A percentile compares a stretch with the other conserved stretches of the same genome.
Conservation (phyloP, 1,139 yeast species). For the Saccharomyces hybrid region DNA sequence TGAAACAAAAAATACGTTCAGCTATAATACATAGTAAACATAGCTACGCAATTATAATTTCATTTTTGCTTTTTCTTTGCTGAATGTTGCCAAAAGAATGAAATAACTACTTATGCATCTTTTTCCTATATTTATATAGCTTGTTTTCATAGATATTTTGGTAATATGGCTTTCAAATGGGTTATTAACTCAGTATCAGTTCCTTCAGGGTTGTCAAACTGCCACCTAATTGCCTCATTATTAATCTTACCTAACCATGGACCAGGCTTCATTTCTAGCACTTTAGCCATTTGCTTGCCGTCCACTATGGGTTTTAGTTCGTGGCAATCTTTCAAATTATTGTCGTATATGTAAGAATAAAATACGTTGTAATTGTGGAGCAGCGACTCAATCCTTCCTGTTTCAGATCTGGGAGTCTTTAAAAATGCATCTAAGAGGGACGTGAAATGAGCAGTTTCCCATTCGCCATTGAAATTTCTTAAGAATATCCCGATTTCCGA, state of each 20-base stretch:
- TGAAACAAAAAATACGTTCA: not conserved
- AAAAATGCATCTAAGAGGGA: conserved; percentile 18
- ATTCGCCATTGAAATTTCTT: conserved; percentile 45
- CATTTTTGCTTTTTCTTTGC: not conserved
- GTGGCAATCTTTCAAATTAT: conserved; percentile 38
- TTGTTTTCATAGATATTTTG: conserved; percentile 10
- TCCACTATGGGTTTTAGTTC: conserved; percentile 49
- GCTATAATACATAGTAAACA: not conserved
- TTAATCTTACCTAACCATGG: conserved; percentile 67
- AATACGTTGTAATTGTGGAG: conserved; percentile 34
- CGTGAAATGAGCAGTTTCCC: conserved; percentile 38
- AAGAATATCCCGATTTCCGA: conserved; percentile 56
- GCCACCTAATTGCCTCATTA: conserved; percentile 60
- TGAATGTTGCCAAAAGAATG: not conserved
- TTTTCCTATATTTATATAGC: not conserved
- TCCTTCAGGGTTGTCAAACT: conserved; percentile 58
- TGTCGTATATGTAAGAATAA: conserved; percentile 23
- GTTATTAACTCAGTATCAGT: conserved; percentile 47
- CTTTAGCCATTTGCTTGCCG: conserved; percentile 56
- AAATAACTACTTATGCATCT: not conserved
- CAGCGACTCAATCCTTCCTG: conserved; percentile 6
- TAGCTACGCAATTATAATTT: not conserved
- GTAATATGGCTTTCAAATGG: conserved; percentile 33
- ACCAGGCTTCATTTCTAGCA: conserved; percentile 62
- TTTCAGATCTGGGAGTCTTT: conserved; percentile 6